Evolutionary conservation across 257 asterid species (phyloP).

Genomic region (Scutellaria barbata): DNA sequence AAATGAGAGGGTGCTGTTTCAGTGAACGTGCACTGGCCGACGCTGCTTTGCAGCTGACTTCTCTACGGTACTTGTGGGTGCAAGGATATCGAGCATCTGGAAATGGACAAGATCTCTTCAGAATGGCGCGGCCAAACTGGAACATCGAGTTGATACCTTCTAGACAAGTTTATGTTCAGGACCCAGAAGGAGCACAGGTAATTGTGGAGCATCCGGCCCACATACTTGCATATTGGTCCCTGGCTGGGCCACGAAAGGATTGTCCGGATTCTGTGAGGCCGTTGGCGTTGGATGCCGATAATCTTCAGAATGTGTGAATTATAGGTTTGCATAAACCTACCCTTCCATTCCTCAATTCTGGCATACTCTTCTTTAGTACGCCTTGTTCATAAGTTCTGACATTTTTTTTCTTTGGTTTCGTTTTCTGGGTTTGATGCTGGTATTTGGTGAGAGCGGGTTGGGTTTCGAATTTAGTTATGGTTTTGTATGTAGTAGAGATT

Average conservation of each 20-base stretch:
- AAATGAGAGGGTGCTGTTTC: conserved; percentile 82
- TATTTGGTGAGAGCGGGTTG: conserved; percentile 22
- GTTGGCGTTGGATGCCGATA: conserved; percentile 49
- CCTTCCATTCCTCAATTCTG: neutral
- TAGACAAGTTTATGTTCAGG: conserved; percentile 43
- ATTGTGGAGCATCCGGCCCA: conserved; percentile 74
- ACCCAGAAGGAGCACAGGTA: conserved; percentile 33
- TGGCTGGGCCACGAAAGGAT: conserved; percentile 85
- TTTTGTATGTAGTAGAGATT: conserved; percentile 33
- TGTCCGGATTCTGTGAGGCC: conserved; percentile 67
- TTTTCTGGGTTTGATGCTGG: neutral
- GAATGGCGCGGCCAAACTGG: conserved; percentile 79
- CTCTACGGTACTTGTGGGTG: conserved; percentile 83
- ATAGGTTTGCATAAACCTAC: conserved; percentile 9
- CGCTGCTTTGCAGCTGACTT: conserved; percentile 56
- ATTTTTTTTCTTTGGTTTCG: neutral
- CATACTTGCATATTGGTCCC: conserved; percentile 85
- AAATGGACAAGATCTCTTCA: conserved; percentile 53
- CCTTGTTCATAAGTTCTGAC: conserved; percentile 24
- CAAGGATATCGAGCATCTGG: conserved; percentile 71
- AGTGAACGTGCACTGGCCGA: conserved; percentile 75
- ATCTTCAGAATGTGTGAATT: conserved; percentile 17
- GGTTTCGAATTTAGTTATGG: conserved; percentile 18
- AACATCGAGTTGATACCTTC: conserved; percentile 81
- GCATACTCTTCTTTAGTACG: neutral